phyloP scores from a whole-genome alignment of 1,284 basidiomycete species.

The Athelia psychrophila region DNA sequence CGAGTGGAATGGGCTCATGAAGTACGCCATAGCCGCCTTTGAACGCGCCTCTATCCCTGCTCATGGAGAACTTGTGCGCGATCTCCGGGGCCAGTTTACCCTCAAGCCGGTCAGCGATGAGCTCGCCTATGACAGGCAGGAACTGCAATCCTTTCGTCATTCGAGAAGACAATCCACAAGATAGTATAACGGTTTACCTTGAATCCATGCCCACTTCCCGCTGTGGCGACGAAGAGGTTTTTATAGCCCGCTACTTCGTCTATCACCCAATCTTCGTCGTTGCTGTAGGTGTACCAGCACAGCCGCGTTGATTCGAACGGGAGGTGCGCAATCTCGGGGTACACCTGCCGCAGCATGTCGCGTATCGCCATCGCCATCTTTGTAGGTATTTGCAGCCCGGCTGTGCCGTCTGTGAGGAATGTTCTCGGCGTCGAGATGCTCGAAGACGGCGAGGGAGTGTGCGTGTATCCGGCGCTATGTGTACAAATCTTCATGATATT shows the following conservation, averaged over 20 bases:
- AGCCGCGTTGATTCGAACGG: slow-evolving; percentile 69
- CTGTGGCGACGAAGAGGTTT: slow-evolving; percentile 69
- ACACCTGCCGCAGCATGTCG: slow-evolving; percentile 50
- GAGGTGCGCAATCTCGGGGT: slow-evolving; percentile 69
- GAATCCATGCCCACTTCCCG: slow-evolving; percentile 80
- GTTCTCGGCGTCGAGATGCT: slow-evolving; percentile 69
- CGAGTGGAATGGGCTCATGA: too few species aligned
- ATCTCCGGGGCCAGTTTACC: slow-evolving; percentile 52
- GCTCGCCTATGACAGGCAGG: slow-evolving; percentile 75
- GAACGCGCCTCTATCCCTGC: slow-evolving; percentile 22
- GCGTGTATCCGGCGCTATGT: slow-evolving; percentile 65
- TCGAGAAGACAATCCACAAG: not conserved
- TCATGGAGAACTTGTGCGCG: slow-evolving; percentile 52
- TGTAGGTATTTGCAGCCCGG: slow-evolving; percentile 65
- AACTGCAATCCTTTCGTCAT: slow-evolving; percentile 47
- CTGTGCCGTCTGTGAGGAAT: slow-evolving; percentile 46
- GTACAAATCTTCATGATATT: slow-evolving; percentile 74
- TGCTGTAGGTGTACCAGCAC: slow-evolving; percentile 85
- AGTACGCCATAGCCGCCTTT: too few species aligned
- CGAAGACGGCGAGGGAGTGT: slow-evolving; percentile 29
- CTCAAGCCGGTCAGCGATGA: slow-evolving; percentile 73
- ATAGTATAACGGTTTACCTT: slow-evolving; percentile 50
- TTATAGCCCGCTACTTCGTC: slow-evolving; percentile 58
- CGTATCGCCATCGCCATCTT: slow-evolving; percentile 49
- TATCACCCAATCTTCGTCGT: slow-evolving; percentile 80